Evolutionary conservation across 331 rosid genomes (phyloP).

Genomic region (Pyracantha coccinea): DNA sequence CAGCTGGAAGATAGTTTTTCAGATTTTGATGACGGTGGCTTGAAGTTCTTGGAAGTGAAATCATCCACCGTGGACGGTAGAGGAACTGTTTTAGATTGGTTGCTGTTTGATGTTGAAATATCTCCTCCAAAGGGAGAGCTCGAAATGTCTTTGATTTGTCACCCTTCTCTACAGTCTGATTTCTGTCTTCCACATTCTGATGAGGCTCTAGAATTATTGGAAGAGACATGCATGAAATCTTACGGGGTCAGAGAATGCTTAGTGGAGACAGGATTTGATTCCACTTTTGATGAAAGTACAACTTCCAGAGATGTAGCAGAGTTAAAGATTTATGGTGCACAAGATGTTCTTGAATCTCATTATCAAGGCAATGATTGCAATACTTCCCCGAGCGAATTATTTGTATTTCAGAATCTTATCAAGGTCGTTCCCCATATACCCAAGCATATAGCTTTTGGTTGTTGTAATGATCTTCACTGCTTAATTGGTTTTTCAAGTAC

Average conservation of each 20-base stretch:
- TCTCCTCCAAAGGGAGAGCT: conserved; percentile 47
- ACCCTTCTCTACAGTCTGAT: conserved; percentile 28
- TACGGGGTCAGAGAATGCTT: too few species aligned
- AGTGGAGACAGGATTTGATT: too few species aligned
- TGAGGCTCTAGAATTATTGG: too few species aligned
- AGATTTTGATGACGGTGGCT: neutral
- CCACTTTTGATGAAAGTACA: neutral
- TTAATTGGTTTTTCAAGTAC: neutral
- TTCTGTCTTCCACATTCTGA: too few species aligned
- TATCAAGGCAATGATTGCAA: neutral
- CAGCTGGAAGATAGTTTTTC: neutral
- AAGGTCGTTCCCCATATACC: conserved; percentile 8
- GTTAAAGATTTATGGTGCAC: neutral
- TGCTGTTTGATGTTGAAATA: conserved; percentile 30
- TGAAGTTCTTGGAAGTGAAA: neutral
- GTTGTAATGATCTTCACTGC: neutral
- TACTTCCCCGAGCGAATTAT: neutral
- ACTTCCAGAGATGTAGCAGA: neutral
- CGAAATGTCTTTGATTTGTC: conserved; percentile 36
- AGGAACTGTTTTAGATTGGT: conserved; percentile 6
- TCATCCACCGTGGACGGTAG: conserved; percentile 8
- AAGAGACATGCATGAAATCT: too few species aligned
- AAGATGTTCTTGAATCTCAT: conserved; percentile 5
- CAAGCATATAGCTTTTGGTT: neutral
- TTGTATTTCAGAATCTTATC: conserved; percentile 10